A percentile compares a stretch with the other conserved stretches of the same genome.
phyloP scores from a whole-genome alignment of 2,329 filamentous ascomycete genomes.

The Hymenoscyphus fructigenus region DNA sequence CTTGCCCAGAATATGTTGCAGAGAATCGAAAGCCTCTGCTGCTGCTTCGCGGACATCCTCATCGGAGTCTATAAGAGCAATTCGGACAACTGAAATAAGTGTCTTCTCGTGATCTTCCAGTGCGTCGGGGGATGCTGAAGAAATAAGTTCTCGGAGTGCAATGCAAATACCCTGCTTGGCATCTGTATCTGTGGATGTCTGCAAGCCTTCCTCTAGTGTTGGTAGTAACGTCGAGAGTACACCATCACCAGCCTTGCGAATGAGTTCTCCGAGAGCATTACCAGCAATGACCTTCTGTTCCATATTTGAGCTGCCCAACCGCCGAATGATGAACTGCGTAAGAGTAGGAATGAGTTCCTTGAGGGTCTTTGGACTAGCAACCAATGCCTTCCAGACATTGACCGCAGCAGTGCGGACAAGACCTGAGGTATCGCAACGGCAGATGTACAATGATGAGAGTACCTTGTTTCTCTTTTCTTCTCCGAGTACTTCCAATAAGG shows the following conservation, averaged over 20 bases:
- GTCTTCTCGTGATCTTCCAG: conserved; percentile 94
- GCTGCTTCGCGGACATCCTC: conserved; percentile 91
- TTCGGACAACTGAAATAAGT: conserved; percentile 89
- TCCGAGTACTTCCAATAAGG: conserved; percentile 90
- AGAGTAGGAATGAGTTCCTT: conserved; percentile 95
- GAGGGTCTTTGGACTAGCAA: conserved; percentile 85
- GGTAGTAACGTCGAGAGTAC: conserved; percentile 86
- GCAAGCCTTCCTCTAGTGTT: conserved; percentile 86
- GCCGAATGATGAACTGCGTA: conserved; percentile 89
- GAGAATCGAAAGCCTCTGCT: conserved; percentile 92
- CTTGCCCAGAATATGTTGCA: conserved; percentile 93
- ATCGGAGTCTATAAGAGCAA: conserved; percentile 86
- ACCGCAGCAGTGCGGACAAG: conserved; percentile 88
- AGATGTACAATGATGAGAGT: conserved; percentile 94
- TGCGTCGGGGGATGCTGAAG: conserved; percentile 82
- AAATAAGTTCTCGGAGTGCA: conserved; percentile 88
- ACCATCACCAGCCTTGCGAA: conserved; percentile 92
- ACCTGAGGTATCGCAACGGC: conserved; percentile 92
- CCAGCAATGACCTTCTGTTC: conserved; percentile 99
- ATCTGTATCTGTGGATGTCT: conserved; percentile 85
- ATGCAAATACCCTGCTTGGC: conserved; percentile 97
- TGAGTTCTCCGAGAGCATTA: conserved; percentile 93
- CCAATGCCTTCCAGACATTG: conserved; percentile 93
- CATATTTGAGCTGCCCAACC: conserved; percentile 93
- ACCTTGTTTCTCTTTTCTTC: conserved; percentile 97